Base-by-base conservation (phyloP, 352 stramenopile genomes). In the Globisporangium irregulare region DNA sequence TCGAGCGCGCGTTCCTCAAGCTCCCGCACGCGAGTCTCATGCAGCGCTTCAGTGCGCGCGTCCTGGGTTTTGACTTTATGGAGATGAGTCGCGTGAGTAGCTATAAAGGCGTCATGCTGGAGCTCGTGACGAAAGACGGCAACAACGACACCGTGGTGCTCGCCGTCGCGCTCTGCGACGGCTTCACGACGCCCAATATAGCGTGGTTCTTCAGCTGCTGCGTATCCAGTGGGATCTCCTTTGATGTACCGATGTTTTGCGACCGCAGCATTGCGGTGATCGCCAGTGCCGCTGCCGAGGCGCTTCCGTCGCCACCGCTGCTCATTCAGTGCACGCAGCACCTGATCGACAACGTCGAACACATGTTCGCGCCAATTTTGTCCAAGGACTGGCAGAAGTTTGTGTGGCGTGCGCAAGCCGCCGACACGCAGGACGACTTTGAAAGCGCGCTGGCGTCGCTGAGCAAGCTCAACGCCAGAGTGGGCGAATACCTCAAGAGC, bases 1-100 rank as follows among this genome's bases (percentile, higher is more conserved):
- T 81, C 60, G 73, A 66, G 48, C 75, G 75, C 4, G 77, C 77
- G 27, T 87, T 87, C 65, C 57, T 87, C 5, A 78, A 75, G 64
- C 64, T 84, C 27, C 79, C 77, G 5, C 69, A 81, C 43, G 77
- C 78, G 3, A 55, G 62, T 9, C 36, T 72, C 18, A 7, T 82
- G 4, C 73, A 83, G 58, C 62, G 59, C 3, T 41, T 73, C 14
- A 75, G 77, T 15, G 25, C 68, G 59, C 65, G 38, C 1, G 68
- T 87, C 20, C 50, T 84, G 14, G 77, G 79, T 5, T 0, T 64
- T 80, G 1, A 72, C 75, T 60, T 68, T 69, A 14, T 46, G 50
- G 60, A 75, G 18, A 79, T 85, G 73, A 24, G 55, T 12, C 67
- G 73, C 41, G 72, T 56, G 4, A 84, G 77, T 64, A 80, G 76